These are phyloP conservation scores for Alternaria sp. DNA, from an alignment of 2,329 filamentous ascomycete genomes.

Conservation along the genomic window DNA sequence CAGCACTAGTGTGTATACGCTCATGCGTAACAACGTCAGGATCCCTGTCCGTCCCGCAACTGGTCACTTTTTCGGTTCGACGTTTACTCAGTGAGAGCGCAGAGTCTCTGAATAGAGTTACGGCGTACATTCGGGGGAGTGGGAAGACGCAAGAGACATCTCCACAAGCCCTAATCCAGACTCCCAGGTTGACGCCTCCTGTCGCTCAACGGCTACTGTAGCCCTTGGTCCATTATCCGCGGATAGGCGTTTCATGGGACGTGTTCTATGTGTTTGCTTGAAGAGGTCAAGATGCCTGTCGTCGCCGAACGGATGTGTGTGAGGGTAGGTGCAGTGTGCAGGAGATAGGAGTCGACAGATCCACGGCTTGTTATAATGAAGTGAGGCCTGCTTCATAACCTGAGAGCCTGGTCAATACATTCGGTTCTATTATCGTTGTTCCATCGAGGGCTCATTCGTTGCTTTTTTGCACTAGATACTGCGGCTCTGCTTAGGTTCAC, in stretches of 20 bases:
- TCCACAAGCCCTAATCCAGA: conserved; percentile 12
- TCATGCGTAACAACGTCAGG: background rate
- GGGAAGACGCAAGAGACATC: conserved; percentile 7
- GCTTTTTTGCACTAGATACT: conserved; percentile 13
- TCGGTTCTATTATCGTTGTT: conserved; percentile 23
- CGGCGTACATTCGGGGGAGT: conserved; percentile 17
- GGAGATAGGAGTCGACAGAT: conserved; percentile 5
- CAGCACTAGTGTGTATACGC: conserved; percentile 11
- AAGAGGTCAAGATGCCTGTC: conserved; percentile 7
- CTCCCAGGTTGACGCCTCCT: background rate
- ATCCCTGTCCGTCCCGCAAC: background rate
- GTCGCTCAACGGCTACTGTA: conserved; percentile 18
- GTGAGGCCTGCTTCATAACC: conserved; percentile 23
- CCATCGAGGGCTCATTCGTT: conserved; percentile 13
- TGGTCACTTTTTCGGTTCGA: conserved; percentile 16
- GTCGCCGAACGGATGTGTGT: conserved; percentile 1
- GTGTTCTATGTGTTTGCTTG: conserved; percentile 11
- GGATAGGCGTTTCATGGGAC: conserved; percentile 9
- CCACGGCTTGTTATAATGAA: conserved; percentile 5
- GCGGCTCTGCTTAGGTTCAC: conserved; percentile 8
- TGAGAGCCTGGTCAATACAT: conserved; percentile 27
- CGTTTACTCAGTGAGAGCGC: background rate
- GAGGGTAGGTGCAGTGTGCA: conserved; percentile 13
- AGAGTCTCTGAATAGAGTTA: conserved; percentile 1
- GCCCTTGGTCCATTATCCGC: background rate